Base-by-base conservation (phyloP, 2,329 filamentous ascomycete genomes). In the Hirsutella thompsonii region DNA sequence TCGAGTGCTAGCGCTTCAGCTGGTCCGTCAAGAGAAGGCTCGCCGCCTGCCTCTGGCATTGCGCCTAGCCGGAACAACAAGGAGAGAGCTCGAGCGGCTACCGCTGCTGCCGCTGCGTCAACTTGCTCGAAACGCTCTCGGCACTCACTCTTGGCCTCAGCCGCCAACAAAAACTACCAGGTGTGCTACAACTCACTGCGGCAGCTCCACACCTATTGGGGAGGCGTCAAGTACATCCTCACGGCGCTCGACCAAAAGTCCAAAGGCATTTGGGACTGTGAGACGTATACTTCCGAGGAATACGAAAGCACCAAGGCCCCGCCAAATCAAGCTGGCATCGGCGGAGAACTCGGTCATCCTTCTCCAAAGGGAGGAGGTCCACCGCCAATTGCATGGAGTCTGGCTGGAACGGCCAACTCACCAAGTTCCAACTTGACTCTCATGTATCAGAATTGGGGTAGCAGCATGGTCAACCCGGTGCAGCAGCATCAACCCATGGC, bases 331-430 rank as follows among this genome's bases (percentile, higher is more conserved):
- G 46, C 48, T 2, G 44, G 50, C 26, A 42, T 60, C 5, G 56
- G 66, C 5, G 58, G 56, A 18, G 62, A 63, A 4, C 64, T 76
- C 19, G 61, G 63, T 26, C 62, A 67, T 1, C 54, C 66, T 0
- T 73, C 72, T 0, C 73, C 74, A 1, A 70, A 67, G 39, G 62
- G 65, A 32, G 41, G 50, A 4, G 55, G 59, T 2, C 41, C 29
- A 8, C 63, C 66, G 8, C 68, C 66, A 1, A 85, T 93, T 44
- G 87, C 85, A 1, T 93, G 84, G 82, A 88, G 85, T 8, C 63
- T 94, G n/a, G 87, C 87, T 0, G 87, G 87, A 13, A 90, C 82
- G 2, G 88, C 85, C 41, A 87, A 93, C 53, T 92, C 85, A 3
- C 82, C 85, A 1, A 88, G 79, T 47, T 87, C 86, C 0, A 92